Conservation (phyloP, 768 basidiomycete species). For the Termitomyces titanicus region DNA sequence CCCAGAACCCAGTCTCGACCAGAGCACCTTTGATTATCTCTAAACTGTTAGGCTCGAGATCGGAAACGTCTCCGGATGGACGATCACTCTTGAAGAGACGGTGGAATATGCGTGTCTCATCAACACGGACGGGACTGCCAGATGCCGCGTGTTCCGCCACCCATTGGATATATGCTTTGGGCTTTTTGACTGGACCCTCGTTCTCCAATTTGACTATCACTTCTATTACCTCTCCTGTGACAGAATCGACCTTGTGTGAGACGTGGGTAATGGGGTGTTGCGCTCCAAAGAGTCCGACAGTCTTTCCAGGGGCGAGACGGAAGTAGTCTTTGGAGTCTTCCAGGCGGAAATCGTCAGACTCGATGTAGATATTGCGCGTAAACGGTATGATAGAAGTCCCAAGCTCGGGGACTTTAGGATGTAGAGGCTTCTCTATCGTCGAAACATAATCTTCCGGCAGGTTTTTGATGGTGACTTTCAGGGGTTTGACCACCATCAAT, state of each 20-base stretch:
- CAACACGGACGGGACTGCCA: constrained; percentile 78
- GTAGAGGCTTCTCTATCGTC: constrained; percentile 86
- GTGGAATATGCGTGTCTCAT: constrained; percentile 91
- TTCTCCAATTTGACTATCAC: constrained; percentile 79
- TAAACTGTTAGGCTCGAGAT: constrained; percentile 80
- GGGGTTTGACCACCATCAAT: constrained; percentile 85
- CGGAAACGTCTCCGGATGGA: constrained; percentile 80
- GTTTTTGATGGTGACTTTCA: constrained; percentile 91
- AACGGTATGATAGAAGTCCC: constrained; percentile 82
- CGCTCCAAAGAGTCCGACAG: constrained; percentile 93
- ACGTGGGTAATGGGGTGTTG: constrained; percentile 91
- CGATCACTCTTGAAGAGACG: constrained; percentile 93
- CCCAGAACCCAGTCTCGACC: constrained; percentile 88
- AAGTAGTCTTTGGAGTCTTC: constrained; percentile 95
- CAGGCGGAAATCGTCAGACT: constrained; percentile 87
- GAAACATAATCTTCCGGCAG: constrained; percentile 80
- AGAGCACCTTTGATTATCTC: constrained; percentile 79
- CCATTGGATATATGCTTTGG: constrained; percentile 97
- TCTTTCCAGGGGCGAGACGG: constrained; percentile 96
- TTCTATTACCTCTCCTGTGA: constrained; percentile 71
- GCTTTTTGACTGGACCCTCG: constrained; percentile 62
- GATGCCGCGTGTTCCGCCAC: constrained; percentile 80
- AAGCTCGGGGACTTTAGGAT: constrained; percentile 89
- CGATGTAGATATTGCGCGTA: constrained; percentile 88
- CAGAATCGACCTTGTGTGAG: constrained; percentile 77